These are phyloP conservation scores for Coriolopsis trogii DNA, from an alignment of 1,284 basidiomycete genomes.

Conservation along the genomic window DNA sequence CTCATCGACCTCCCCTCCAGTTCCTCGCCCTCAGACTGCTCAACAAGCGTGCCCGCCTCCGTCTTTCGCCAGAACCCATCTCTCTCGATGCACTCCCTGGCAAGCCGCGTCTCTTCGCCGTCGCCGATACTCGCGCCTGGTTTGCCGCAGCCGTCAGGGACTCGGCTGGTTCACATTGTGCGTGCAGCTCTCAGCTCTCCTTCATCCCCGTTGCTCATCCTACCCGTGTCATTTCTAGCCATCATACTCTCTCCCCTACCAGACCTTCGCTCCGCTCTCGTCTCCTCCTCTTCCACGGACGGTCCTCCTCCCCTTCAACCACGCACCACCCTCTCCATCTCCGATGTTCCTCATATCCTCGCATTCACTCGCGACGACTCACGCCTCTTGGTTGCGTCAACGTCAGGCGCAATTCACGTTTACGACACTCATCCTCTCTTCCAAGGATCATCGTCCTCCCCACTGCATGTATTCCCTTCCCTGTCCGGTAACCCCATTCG, in stretches of 20 bases:
- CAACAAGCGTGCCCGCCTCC: conserved; percentile 63
- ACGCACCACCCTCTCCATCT: conserved; percentile 48
- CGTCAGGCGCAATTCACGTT: conserved; percentile 58
- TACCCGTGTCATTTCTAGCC: conserved; percentile 38
- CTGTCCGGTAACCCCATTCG: conserved; percentile 45
- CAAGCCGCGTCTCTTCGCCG: conserved; percentile 51
- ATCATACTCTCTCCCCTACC: conserved; percentile 59
- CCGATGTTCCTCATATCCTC: conserved; percentile 52
- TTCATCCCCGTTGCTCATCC: neutral
- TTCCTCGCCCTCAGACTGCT: conserved; percentile 51
- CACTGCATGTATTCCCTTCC: conserved; percentile 51
- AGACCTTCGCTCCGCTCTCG: conserved; percentile 55
- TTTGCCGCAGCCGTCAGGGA: conserved; percentile 60
- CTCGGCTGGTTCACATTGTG: conserved; percentile 41
- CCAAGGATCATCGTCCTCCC: conserved; percentile 45
- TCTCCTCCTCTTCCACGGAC: conserved; percentile 38
- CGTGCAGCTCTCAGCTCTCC: neutral
- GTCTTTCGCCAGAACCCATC: conserved; percentile 54
- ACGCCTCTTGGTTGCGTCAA: conserved; percentile 59
- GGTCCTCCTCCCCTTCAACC: conserved; percentile 46
- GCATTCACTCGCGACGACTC: conserved; percentile 60
- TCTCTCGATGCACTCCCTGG: conserved; percentile 44
- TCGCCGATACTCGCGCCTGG: conserved; percentile 62
- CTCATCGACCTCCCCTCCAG: conserved; percentile 30
- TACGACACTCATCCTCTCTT: conserved; percentile 59